Evolutionary conservation across 2,329 filamentous ascomycete genomes (phyloP).

Genomic region (Elsinoe fawcettii): DNA sequence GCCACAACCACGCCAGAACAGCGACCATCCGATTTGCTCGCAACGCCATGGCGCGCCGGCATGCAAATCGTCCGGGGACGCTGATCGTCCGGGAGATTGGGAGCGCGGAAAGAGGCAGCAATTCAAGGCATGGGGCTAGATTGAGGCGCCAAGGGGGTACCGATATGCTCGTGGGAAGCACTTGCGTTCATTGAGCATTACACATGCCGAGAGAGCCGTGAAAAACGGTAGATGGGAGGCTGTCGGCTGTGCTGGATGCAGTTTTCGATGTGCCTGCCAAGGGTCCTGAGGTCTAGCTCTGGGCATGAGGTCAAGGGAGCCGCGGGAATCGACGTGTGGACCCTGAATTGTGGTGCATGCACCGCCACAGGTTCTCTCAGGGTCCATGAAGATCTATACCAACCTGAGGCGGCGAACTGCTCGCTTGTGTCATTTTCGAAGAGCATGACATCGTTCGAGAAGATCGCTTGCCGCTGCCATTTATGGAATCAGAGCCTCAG

Average conservation of each 20-base stretch:
- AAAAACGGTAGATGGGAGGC: neutral
- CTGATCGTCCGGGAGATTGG: neutral
- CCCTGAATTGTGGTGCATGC: neutral
- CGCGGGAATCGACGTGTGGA: neutral
- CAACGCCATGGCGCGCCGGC: neutral
- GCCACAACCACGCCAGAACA: constrained; percentile 2
- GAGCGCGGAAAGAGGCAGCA: too few relatives aligned
- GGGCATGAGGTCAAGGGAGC: neutral
- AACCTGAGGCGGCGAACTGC: neutral
- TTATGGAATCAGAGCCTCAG: neutral
- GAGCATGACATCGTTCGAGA: constrained; percentile 2
- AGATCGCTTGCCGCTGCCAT: constrained; percentile 1
- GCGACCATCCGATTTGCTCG: neutral
- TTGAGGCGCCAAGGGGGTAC: neutral
- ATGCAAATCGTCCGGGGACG: neutral
- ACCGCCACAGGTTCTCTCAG: neutral
- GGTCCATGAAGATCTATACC: constrained; percentile 7
- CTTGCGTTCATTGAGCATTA: neutral
- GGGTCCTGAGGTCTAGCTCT: neutral
- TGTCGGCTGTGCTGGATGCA: neutral
- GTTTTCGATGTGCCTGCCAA: neutral
- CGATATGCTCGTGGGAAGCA: neutral
- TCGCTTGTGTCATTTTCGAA: constrained; percentile 1
- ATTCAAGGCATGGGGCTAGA: neutral
- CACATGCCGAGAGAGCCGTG: constrained; percentile 1